These are phyloP conservation scores for Ustilaginoidea virens DNA, from an alignment of 2,329 filamentous ascomycete species.

Conservation along the genomic window DNA sequence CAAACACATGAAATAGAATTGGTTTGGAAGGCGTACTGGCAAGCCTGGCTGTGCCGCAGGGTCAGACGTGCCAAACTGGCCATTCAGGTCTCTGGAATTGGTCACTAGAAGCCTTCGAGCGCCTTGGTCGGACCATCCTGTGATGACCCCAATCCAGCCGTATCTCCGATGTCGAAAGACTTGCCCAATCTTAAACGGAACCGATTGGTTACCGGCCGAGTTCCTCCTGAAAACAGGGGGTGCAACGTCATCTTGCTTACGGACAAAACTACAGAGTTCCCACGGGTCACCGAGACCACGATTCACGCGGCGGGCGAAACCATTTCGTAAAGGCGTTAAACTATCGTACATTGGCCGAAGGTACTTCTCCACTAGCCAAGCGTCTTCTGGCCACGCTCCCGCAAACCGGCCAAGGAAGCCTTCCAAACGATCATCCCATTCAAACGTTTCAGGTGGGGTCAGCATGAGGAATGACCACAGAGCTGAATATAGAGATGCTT, in stretches of 20 bases:
- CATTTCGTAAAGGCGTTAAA: conserved; percentile 17
- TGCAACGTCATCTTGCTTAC: conserved; percentile 26
- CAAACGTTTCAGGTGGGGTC: conserved; percentile 27
- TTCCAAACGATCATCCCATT: conserved; percentile 46
- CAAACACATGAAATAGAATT: conserved; percentile 69
- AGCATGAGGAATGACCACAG: conserved; percentile 56
- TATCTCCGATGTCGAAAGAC: conserved; percentile 75
- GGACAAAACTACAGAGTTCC: conserved; percentile 19
- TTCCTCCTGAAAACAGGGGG: conserved; percentile 20
- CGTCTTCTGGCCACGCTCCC: conserved; percentile 42
- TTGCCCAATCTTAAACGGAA: conserved; percentile 56
- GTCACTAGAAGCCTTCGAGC: conserved; percentile 13
- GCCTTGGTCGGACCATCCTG: conserved; percentile 60
- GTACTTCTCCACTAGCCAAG: conserved; percentile 53
- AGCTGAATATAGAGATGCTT: conserved; percentile 52
- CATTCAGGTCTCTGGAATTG: conserved; percentile 12
- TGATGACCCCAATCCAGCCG: conserved; percentile 64
- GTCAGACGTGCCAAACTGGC: conserved; percentile 12
- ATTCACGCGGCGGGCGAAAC: conserved; percentile 12
- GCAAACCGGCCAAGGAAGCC: conserved; percentile 38
- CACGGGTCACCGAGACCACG: conserved; percentile 14
- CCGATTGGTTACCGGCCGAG: conserved; percentile 9
- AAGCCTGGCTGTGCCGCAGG: conserved; percentile 6
- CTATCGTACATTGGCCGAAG: conserved; percentile 42
- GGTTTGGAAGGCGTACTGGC: conserved; percentile 13